Base-by-base conservation (phyloP, 768 basidiomycete species). In the Suillus fuscotomentosus region DNA sequence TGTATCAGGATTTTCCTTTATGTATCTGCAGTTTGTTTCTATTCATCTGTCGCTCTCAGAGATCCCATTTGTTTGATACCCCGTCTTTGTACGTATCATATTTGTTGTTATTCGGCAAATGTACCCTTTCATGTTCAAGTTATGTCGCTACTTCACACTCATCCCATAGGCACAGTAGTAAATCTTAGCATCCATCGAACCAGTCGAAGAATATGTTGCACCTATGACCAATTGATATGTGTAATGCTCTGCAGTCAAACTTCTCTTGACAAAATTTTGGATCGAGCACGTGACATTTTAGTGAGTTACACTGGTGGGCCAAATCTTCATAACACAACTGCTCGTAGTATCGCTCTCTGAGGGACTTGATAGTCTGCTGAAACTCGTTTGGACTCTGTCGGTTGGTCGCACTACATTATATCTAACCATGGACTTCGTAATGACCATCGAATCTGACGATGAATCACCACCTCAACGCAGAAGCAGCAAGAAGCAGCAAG, bases 401-500 rank as follows among this genome's bases (percentile, higher is more conserved):
- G 53, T 54, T n/a, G 53, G 20, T 34, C 11, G 34, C n/a, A 41
- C 15, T 24, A 27, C 56, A 17, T 17, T n/a, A 38, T 15, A 57
- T 42, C 17, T 27, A 59, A 27, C 55, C 63, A 76, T 76, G 75
- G 91, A 93, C 76, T 92, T 91, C 77, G 82, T 94, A 60, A 86
- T 91, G 85, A 95, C 94, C 1, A 83, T 95, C 53, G 92, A 93
- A 70, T 94, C 93, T 34, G 93, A 94, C 69, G 77, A 78, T 24
- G 92, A 92, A 73, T 86, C 85, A 39, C 67, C 63, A n/a, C 66
- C 71, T 24, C 66, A 31, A 51, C 70, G 66, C 31, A 66, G 67
- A 45, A 68, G 68, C 5, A 68, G 68, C 42, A 72, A 68, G 50
- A 70, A 71, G 60, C 42, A 65, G 10, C 71, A 75, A 62, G 76